These are phyloP conservation scores for Magnaporthiopsis incrustans DNA, from an alignment of 2,329 filamentous ascomycete genomes.

Conservation along the genomic window DNA sequence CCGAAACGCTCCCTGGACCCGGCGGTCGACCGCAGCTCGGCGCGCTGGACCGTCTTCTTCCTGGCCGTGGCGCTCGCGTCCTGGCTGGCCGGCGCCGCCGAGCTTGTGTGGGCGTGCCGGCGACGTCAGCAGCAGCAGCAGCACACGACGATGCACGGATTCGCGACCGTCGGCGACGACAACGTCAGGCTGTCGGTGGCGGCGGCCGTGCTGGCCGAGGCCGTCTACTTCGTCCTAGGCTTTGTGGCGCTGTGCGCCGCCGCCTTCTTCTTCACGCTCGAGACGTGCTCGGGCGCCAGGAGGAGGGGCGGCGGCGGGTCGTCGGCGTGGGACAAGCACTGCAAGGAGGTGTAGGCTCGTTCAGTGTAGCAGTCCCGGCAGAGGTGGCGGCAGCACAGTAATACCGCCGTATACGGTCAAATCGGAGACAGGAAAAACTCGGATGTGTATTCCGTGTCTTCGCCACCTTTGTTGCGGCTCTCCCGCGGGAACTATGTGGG, in stretches of 20 bases:
- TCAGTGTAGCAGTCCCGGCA: no score
- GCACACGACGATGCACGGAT: background rate
- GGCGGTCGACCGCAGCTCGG: background rate
- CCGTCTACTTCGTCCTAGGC: constrained; percentile 5
- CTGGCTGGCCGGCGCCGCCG: constrained; percentile 4
- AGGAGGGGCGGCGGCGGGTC: background rate
- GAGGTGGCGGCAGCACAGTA: no score
- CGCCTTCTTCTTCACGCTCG: constrained; percentile 4
- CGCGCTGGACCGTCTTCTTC: constrained; percentile 4
- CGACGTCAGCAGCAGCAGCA: background rate
- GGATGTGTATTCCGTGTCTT: no score
- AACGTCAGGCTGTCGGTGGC: background rate
- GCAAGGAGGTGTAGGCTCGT: constrained; percentile 6
- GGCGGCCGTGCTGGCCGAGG: background rate
- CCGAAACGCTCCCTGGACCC: background rate
- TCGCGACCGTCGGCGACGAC: background rate
- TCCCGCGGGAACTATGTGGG: no score
- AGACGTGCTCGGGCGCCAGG: constrained; percentile 5
- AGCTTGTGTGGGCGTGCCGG: background rate
- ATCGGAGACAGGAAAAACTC: no score
- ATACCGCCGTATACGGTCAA: no score
- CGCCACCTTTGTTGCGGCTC: no score
- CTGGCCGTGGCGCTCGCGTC: constrained; percentile 3
- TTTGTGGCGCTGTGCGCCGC: constrained; percentile 5
- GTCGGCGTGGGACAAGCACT: constrained; percentile 3